Evolutionary conservation across 208 protist species (phyloP), one percentile per base, ranked within the genome.

Genomic region (Trypanosoma avium): DNA sequence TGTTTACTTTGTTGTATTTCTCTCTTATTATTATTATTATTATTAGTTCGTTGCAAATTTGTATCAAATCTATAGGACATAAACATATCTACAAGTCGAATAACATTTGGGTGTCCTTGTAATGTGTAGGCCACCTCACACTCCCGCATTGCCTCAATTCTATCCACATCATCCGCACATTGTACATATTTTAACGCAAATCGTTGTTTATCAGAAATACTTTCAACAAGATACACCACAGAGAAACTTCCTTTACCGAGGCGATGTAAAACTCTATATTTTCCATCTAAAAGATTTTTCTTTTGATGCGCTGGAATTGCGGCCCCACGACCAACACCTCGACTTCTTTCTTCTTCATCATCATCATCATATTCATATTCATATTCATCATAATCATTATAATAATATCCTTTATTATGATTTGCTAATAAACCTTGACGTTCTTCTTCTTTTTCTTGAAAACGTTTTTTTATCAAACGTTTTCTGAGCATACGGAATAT

Each of bases 181-280:
- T 80, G 53, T 15, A 91, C 73, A 63, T 91, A 91, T 65, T 93
- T 93, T 30, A 93, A 65, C n/a, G 86, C 86, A 77, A 88, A 86
- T 10, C 47, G 57, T 30, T 68, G 4, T 0, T 67, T 67, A 40
- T 82, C 82, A 1, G 13, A 42, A 36, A 82, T 75, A 50, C 84
- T 79, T 56, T 82, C 67, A 10, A 92, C 85, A 15, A 92, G 70
- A 62, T 87, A 92, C 17, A 92, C 85, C 8, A 84, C 77, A 17
- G 81, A 87, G 64, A 89, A 92, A 70, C 78, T 79, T 8, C 85
- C 85, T 12, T 45, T 49, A 33, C 85, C 85, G 22, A 92, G 79
- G 43, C 78, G 68, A 55, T 63, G 74, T 49, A 90, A 30, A 10
- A 89, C 68, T 12, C 73, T 65, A 50, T 92, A 92, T 36, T 80